Base-by-base conservation (phyloP, 1,284 basidiomycete genomes). In the Rugosomyces carneus region DNA sequence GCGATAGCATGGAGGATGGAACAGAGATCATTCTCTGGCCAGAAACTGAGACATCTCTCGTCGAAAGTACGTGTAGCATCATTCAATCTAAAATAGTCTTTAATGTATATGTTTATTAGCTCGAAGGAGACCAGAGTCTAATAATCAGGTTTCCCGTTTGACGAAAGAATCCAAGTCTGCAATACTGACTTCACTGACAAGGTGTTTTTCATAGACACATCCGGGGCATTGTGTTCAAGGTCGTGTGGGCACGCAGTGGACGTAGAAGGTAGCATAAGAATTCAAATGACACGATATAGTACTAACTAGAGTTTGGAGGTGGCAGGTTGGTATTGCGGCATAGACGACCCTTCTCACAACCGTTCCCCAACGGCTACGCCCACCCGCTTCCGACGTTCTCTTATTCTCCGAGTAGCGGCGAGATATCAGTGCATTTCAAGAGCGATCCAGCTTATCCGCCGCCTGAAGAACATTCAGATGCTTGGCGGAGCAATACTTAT, bases 221-320 rank as follows among this genome's bases (percentile, higher is more conserved):
- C 77, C 9, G 87, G 88, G 15, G 78, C 78, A 9, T 62, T 90
- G 34, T 89, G 84, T 59, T 87, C 84, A 5, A 75, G 81, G 53
- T 74, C 76, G 7, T 78, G 85, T n/a, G 87, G 87, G 1, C 87
- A 89, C 65, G 87, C 86, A 7, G 68, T 90, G 36, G 88, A 90
- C 57, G 62, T 89, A 27, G 77, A 89, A 70, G 74, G 86, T 84
- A 62, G 34, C 20, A 11, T 15, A 32, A 13, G 56, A 23, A 16
- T 3, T 13, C 15, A 37, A 21, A 3, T n/a, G 19, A 21, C 36
- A 37, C 21, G 7, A 37, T 20, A 5, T 10, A 19, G 21, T 13
- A 19, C 11, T 37, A 11, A n/a, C 37, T 23, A 7, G 8, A 41
- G 15, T 19, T n/a, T 20, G 7, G 45, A 56, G 45, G 54, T 42